Evolutionary conservation across 169 alveolate genomes (phyloP).

Genomic region (Plasmodium fragile): DNA sequence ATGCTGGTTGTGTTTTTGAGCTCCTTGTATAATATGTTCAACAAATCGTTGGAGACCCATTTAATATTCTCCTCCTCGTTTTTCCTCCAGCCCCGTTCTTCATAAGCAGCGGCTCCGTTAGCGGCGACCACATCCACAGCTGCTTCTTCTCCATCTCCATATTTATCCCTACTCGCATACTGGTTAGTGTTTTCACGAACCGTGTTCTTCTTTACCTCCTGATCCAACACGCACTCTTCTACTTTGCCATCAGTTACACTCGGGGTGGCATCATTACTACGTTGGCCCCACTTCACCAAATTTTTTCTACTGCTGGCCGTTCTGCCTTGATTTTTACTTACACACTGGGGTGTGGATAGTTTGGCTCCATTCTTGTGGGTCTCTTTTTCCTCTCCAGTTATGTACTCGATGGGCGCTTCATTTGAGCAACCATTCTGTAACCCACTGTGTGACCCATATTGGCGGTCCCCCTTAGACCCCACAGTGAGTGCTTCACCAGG

Average conservation of each 20-base stretch:
- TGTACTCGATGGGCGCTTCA: neutral
- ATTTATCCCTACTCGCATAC: neutral
- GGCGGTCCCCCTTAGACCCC: neutral
- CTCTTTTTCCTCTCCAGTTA: neutral
- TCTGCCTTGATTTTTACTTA: neutral
- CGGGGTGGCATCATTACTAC: neutral
- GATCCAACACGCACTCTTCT: neutral
- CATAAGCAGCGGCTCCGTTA: neutral
- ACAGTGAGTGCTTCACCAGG: neutral
- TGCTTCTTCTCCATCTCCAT: neutral
- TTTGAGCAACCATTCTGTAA: neutral
- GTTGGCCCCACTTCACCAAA: neutral
- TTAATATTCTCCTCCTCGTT: neutral
- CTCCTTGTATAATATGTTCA: conserved; percentile 5
- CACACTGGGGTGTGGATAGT: neutral
- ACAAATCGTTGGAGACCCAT: conserved; percentile 1
- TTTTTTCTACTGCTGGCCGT: neutral
- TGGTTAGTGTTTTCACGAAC: neutral
- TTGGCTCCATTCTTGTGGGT: neutral
- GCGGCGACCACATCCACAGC: neutral
- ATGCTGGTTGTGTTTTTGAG: conserved; percentile 3
- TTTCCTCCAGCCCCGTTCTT: neutral
- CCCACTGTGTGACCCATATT: neutral
- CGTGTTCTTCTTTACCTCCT: neutral
- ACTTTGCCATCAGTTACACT: neutral